Percentiles rank a stretch among this genome's conserved stretches.
These are phyloP conservation scores for Thielaviopsis ethacetica DNA, from an alignment of 2,329 filamentous ascomycete species.

Conservation along the genomic window DNA sequence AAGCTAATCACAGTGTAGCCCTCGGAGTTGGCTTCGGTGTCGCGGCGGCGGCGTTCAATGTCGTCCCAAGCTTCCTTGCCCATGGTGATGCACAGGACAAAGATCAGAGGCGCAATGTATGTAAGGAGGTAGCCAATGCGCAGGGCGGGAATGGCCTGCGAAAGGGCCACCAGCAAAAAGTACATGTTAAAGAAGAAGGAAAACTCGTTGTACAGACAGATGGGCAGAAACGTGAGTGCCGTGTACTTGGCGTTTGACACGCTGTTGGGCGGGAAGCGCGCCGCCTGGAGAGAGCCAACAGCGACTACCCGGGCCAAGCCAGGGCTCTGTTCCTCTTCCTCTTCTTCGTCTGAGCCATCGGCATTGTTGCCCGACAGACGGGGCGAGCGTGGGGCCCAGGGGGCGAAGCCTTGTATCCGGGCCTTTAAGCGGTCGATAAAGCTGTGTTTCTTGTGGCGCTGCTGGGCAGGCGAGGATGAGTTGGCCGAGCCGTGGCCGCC, in stretches of 20 bases:
- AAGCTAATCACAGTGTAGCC: conserved; percentile 66
- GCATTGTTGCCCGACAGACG: conserved; percentile 17
- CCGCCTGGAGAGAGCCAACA: conserved; percentile 56
- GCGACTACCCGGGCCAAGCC: conserved; percentile 57
- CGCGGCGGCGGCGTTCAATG: conserved; percentile 66
- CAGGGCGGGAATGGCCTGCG: conserved; percentile 76
- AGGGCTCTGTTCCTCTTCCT: conserved; percentile 41
- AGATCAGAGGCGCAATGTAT: conserved; percentile 81
- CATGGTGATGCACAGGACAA: conserved; percentile 81
- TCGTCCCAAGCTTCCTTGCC: conserved; percentile 95
- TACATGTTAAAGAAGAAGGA: conserved; percentile 99
- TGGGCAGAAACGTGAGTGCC: conserved; percentile 78
- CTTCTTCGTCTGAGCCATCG: conserved; percentile 31
- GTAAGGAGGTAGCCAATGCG: conserved; percentile 90
- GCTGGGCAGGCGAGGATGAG: neutral
- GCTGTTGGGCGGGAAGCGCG: conserved; percentile 74
- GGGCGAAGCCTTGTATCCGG: conserved; percentile 53
- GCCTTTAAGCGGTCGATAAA: conserved; percentile 5
- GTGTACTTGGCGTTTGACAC: conserved; percentile 98
- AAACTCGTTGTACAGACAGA: conserved; percentile 96
- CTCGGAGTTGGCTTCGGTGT: conserved; percentile 89
- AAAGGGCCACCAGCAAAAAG: conserved; percentile 86
- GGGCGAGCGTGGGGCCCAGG: conserved; percentile 17
- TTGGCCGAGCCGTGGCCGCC: conserved; percentile 13
- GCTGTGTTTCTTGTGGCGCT: neutral